Evolutionary conservation across 208 protist genomes (phyloP).

Genomic region (Blechomonas ayalai): DNA sequence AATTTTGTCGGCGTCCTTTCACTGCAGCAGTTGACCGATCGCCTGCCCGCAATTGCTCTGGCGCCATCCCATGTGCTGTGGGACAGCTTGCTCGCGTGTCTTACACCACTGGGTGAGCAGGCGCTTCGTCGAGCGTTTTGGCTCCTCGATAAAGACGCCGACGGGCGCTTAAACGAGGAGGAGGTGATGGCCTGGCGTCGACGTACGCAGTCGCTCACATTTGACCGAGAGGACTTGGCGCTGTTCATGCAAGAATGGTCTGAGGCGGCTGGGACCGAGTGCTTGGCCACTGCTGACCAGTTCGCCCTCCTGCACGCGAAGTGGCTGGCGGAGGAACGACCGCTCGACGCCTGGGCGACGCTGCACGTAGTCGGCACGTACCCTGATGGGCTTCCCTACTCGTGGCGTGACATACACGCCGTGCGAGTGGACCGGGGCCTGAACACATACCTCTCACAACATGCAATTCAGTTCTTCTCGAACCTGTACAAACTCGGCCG

Average conservation of each 20-base stretch:
- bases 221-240: constrained; percentile 23
- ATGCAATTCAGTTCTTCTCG: constrained; percentile 78
- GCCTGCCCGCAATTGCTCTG: constrained; percentile 29
- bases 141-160: constrained; percentile 72
- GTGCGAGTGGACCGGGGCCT: constrained; percentile 41
- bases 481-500: constrained; percentile 67
- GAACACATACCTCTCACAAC: constrained; percentile 76
- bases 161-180: constrained; percentile 43
- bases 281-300: constrained; percentile 4
- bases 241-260: constrained; percentile 16
- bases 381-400: constrained; percentile 68
- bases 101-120: constrained; percentile 54
- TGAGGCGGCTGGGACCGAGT: constrained; percentile 11
- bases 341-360: constrained; percentile 64
- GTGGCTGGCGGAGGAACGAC: constrained; percentile 30
- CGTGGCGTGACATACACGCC: constrained; percentile 67
- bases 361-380: constrained; percentile 55
- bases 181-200: constrained; percentile 64
- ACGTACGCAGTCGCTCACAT: constrained; percentile 24
- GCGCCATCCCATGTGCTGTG: constrained; percentile 74
- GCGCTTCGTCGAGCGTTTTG: constrained; percentile 71
- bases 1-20: constrained; percentile 62
- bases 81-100: constrained; percentile 25
- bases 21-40: constrained; percentile 21
- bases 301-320: constrained; percentile 30